phyloP scores from a whole-genome alignment of 2,329 filamentous ascomycete genomes.

The Cyclaneusma minus region DNA sequence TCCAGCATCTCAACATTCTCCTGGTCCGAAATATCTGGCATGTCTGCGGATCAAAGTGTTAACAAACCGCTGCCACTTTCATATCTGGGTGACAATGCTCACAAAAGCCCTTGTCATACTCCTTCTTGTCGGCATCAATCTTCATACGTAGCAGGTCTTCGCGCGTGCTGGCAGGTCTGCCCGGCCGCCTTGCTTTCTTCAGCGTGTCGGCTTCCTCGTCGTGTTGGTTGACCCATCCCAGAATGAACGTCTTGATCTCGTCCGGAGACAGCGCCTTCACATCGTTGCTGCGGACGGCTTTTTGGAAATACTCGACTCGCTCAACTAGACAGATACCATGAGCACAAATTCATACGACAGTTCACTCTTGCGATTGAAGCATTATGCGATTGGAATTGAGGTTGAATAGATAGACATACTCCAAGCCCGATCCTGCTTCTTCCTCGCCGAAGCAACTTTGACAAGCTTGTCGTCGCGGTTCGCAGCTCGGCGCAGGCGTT shows the following conservation, averaged over 20 bases:
- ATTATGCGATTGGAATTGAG: background rate
- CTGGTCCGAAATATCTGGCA: constrained; percentile 60
- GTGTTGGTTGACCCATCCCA: constrained; percentile 49
- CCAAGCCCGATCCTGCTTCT: constrained; percentile 60
- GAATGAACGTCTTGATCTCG: constrained; percentile 44
- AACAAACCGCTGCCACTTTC: constrained; percentile 1
- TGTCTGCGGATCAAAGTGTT: constrained; percentile 24
- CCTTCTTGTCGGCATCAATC: constrained; percentile 55
- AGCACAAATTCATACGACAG: constrained; percentile 4
- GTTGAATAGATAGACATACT: constrained; percentile 29
- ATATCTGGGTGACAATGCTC: constrained; percentile 17
- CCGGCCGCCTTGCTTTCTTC: constrained; percentile 58
- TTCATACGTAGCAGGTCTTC: constrained; percentile 66
- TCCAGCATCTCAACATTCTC: constrained; percentile 50
- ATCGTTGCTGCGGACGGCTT: constrained; percentile 37
- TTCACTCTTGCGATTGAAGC: too few relatives aligned
- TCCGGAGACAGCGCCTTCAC: constrained; percentile 33
- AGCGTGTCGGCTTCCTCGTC: constrained; percentile 53
- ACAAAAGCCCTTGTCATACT: constrained; percentile 76
- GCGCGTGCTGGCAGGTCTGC: constrained; percentile 60
- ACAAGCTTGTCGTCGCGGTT: constrained; percentile 71
- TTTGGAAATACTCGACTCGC: constrained; percentile 57
- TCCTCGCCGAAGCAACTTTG: constrained; percentile 51
- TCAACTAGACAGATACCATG: constrained; percentile 33
- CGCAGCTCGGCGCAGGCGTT: constrained; percentile 63